phyloP scores from a whole-genome alignment of 2,329 filamentous ascomycete genomes.

The Keithomyces neogunnii region DNA sequence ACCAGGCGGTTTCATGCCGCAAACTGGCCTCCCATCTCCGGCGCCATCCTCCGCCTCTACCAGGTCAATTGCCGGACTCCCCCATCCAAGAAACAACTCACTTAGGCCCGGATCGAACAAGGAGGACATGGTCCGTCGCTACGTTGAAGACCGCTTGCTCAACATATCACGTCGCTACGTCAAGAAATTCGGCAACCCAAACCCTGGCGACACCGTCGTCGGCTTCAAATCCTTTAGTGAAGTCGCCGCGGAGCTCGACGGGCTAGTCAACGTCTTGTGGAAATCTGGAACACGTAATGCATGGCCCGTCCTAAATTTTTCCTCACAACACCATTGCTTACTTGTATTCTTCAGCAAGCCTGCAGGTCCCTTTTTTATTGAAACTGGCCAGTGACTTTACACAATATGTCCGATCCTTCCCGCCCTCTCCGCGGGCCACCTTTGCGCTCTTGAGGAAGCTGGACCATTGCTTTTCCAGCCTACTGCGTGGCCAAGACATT shows the following conservation, averaged over 20 bases:
- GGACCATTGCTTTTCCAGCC: constrained; percentile 72
- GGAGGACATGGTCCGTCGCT: constrained; percentile 51
- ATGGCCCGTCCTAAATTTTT: no score
- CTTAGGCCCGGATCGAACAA: constrained; percentile 49
- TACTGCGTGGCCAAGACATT: constrained; percentile 60
- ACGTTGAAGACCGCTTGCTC: constrained; percentile 44
- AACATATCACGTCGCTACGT: constrained; percentile 49
- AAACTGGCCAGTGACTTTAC: constrained; percentile 66
- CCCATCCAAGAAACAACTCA: constrained; percentile 45
- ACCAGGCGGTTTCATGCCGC: constrained; percentile 45
- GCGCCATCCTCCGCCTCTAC: constrained; percentile 41
- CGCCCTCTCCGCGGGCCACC: constrained; percentile 49
- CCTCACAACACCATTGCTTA: no score
- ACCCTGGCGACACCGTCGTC: constrained; percentile 37
- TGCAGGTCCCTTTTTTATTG: constrained; percentile 80
- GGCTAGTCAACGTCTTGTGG: constrained; percentile 75
- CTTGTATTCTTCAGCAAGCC: constrained; percentile 43
- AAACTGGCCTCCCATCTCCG: constrained; percentile 41
- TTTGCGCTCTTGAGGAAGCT: constrained; percentile 69
- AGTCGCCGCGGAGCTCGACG: constrained; percentile 65
- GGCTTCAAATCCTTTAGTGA: constrained; percentile 57
- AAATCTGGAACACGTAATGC: constrained; percentile 68
- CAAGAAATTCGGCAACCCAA: constrained; percentile 45
- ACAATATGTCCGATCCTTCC: constrained; percentile 65
- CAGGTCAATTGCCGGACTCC: constrained; percentile 33